Evolutionary conservation across 2,329 filamentous ascomycete species (phyloP).

Genomic region (Ramichloridium luteum): DNA sequence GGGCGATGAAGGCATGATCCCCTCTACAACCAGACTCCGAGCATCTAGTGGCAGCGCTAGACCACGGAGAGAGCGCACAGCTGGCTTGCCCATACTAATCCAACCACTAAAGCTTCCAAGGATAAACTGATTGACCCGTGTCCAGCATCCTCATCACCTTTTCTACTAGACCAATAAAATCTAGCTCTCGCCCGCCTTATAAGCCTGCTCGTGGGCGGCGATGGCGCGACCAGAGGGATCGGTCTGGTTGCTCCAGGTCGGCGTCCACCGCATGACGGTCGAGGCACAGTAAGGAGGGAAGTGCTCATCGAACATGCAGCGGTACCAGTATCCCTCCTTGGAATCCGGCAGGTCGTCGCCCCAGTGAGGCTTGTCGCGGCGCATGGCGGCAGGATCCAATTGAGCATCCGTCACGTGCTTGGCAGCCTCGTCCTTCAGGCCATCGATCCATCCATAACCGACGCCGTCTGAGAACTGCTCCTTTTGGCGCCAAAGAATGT

Average conservation of each 20-base stretch:
- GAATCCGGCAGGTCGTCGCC: conserved; percentile 82
- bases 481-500: conserved; percentile 97
- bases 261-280: conserved; percentile 93
- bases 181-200: conserved; percentile 16
- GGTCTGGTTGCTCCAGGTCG: conserved; percentile 91
- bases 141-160: no score
- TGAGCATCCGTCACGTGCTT: conserved; percentile 86
- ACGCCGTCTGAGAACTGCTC: conserved; percentile 98
- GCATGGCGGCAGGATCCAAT: conserved; percentile 46
- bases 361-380: conserved; percentile 96
- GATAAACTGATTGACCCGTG: no score
- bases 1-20: no score
- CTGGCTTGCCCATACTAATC: no score
- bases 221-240: conserved; percentile 73
- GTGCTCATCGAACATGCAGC: conserved; percentile 96
- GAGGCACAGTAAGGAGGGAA: conserved; percentile 85
- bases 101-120: no score
- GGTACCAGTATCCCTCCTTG: conserved; percentile 99
- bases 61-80: no score
- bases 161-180: neutral
- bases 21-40: no score
- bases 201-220: conserved; percentile 24
- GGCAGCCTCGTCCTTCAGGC: conserved; percentile 88
- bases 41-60: no score
- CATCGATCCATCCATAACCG: conserved; percentile 98